Percentiles rank a stretch among this genome's conserved stretches.
Conservation (phyloP, 2,329 filamentous ascomycete species). For the Penicillium sp. region DNA sequence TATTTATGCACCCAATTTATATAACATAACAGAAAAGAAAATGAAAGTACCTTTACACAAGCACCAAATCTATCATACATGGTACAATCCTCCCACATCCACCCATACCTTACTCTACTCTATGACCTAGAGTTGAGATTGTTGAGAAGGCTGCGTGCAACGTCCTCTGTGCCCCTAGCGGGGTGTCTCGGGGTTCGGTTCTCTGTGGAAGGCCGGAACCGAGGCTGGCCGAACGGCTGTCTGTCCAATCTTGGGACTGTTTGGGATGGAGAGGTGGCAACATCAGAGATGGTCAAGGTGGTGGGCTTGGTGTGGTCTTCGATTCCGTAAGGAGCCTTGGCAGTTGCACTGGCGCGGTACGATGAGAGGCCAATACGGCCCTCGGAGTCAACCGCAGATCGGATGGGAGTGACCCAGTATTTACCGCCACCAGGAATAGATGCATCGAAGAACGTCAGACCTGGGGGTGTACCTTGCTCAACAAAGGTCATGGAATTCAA, state of each 20-base stretch:
- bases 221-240: constrained; percentile 16
- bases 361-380: constrained; percentile 45
- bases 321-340: constrained; percentile 39
- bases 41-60: constrained; percentile 31
- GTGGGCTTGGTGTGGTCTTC: constrained; percentile 35
- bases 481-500: constrained; percentile 35
- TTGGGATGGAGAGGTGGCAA: constrained; percentile 25
- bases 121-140: constrained; percentile 26
- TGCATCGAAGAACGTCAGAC: constrained; percentile 45
- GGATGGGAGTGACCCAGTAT: constrained; percentile 50
- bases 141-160: constrained; percentile 34
- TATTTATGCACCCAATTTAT: constrained; percentile 25
- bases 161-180: constrained; percentile 26
- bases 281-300: constrained; percentile 29
- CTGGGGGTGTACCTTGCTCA: constrained; percentile 40
- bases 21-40: constrained; percentile 24
- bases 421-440: constrained; percentile 53
- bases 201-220: constrained; percentile 15
- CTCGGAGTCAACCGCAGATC: constrained; percentile 47
- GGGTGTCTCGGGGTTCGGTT: constrained; percentile 9
- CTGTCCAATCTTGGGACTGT: constrained; percentile 35
- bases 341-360: constrained; percentile 32
- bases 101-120: constrained; percentile 2
- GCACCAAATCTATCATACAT: constrained; percentile 32
- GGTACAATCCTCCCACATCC: constrained; percentile 29